phyloP scores from a whole-genome alignment of 495 filamentous ascomycete genomes.

The Lasiosphaeriaceae sp. region DNA sequence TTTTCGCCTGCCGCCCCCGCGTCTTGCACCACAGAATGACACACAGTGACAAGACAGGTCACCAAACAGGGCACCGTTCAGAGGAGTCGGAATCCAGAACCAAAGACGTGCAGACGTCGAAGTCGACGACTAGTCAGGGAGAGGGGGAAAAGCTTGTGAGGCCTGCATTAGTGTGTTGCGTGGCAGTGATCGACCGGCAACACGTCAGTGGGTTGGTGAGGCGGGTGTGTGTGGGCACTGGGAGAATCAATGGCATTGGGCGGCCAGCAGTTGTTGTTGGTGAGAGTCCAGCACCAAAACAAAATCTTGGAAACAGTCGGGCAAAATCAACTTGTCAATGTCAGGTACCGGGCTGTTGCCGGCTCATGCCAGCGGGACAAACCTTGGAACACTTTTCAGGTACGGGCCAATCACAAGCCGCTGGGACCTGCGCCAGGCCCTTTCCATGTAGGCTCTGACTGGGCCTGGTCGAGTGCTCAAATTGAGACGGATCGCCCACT shows the following conservation, averaged over 20 bases:
- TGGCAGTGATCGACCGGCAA: not conserved
- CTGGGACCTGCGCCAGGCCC: slow-evolving; percentile 23
- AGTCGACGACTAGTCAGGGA: not conserved
- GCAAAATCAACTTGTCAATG: no score
- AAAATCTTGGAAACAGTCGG: not conserved
- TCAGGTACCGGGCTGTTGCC: slow-evolving; percentile 3
- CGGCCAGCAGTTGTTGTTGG: not conserved
- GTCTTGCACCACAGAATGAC: not conserved
- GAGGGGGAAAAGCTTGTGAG: not conserved
- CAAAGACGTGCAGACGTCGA: not conserved
- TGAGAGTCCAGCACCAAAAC: not conserved
- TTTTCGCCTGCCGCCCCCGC: no score
- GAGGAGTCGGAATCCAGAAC: not conserved
- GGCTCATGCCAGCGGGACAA: not conserved
- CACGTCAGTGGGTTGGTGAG: not conserved
- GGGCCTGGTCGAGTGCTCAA: slow-evolving; percentile 16
- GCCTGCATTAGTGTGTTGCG: slow-evolving; percentile 2
- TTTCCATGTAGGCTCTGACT: slow-evolving; percentile 14
- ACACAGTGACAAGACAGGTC: not conserved
- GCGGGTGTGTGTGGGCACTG: no score
- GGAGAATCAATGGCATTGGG: no score
- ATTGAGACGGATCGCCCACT: not conserved
- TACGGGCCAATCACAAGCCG: slow-evolving; percentile 16
- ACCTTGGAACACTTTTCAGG: no score
- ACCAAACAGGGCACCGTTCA: not conserved